Evolutionary conservation across 1,139 yeast species (phyloP).

Genomic region (Pneumocystis sp.): DNA sequence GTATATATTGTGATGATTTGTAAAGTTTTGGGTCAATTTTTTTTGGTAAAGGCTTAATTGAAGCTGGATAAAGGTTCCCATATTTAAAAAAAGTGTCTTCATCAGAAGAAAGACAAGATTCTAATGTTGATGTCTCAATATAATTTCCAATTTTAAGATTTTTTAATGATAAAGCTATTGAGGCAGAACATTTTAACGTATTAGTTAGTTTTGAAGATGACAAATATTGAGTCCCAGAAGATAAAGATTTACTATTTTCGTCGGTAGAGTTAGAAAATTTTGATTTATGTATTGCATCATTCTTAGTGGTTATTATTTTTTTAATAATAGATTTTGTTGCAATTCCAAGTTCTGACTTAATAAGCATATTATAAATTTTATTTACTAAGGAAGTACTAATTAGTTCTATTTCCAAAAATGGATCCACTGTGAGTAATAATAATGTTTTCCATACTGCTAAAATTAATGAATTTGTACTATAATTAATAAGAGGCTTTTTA

Average conservation of each 20-base stretch:
- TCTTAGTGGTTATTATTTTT: not conserved
- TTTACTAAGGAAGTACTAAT: conserved; percentile 67
- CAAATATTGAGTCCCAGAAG: conserved; percentile 1
- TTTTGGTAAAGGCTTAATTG: conserved; percentile 9
- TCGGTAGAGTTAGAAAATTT: conserved; percentile 4
- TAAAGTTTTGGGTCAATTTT: conserved; percentile 2
- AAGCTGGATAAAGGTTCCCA: conserved; percentile 16
- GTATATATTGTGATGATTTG: conserved; percentile 8
- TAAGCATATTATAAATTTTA: conserved; percentile 49
- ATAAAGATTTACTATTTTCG: not conserved
- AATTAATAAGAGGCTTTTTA: conserved; percentile 3
- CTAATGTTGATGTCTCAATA: conserved; percentile 12
- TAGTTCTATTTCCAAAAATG: conserved; percentile 66
- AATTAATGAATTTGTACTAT: conserved; percentile 67
- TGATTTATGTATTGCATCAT: conserved; percentile 1
- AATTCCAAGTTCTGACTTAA: conserved; percentile 47
- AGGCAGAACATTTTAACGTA: conserved; percentile 25
- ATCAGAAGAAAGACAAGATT: conserved; percentile 15
- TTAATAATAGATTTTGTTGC: conserved; percentile 41
- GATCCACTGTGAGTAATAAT: conserved; percentile 71
- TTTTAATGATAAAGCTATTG: conserved; percentile 25
- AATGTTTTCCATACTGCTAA: conserved; percentile 79
- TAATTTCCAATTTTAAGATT: conserved; percentile 22
- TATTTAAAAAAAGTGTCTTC: conserved; percentile 18
- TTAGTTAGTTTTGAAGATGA: conserved; percentile 4